Evolutionary conservation across 1,139 yeast species (phyloP), one percentile per base, ranked within the genome.

Genomic region (Kodamaea anthophila): DNA sequence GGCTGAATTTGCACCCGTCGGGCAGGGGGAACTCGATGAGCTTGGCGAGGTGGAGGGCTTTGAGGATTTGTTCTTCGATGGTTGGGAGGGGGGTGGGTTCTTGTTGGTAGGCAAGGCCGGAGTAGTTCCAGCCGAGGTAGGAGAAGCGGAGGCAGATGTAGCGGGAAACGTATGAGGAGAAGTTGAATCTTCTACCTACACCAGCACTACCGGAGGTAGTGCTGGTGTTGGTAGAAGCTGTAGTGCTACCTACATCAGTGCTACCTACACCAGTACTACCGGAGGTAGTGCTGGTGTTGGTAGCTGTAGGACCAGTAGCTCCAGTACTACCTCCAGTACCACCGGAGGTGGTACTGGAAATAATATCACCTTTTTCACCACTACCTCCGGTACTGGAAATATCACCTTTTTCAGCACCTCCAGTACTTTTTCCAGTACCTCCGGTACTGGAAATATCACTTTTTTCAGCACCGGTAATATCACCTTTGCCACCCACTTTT

Each of bases 81-180:
- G 99, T 91, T 0, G 94, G 94, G 10, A 85, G 60, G 2, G 81
- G 85, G 0, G 93, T 81, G 1, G 74, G 74, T 21, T 76, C 83
- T 35, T 67, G 69, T 51, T 91, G 98, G 30, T 72, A 64, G 1
- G 94, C 96, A 18, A 91, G 63, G 0, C 99, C 99, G 46, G 82
- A 85, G 53, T 88, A 91, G 46, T 83, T 74, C 96, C 96, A 87
- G 10, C 98, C 96, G 22, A 85, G 53, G 51, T 91, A 91, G 0
- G 96, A 83, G 59, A 91, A 91, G 40, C 74, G 64, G 20, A 91
- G 51, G 0, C 95, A 97, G 13, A 91, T 70, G 41, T 74, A 75
- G 31, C 97, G 60, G 5, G 76, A 75, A n/a, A 65, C 47, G 46
- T 75, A 77, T 39, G 74, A 77, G 13, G 76, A 60, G 47, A 84